phyloP scores from a whole-genome alignment of 371 early-diverging fungal species.

The Mucor plumbeus region DNA sequence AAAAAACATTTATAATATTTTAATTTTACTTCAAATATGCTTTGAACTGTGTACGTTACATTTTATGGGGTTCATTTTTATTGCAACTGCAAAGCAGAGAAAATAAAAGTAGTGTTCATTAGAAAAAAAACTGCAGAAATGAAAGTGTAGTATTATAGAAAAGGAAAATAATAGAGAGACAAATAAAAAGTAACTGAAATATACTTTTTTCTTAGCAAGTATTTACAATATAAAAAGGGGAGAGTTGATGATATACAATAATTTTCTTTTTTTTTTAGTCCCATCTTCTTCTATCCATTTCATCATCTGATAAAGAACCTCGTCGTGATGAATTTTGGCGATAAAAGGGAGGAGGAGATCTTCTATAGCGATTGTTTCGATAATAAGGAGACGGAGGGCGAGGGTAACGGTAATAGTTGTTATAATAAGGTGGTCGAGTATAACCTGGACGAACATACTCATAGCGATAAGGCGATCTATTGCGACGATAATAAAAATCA shows the following conservation, averaged over 20 bases:
- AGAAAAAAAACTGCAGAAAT: too few species aligned
- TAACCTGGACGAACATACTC: slow-evolving; percentile 22
- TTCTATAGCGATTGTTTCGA: slow-evolving; percentile 6
- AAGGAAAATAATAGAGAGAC: too few species aligned
- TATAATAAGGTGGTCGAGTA: slow-evolving; percentile 15
- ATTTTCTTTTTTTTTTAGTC: slow-evolving; percentile 7
- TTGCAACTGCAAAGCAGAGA: too few species aligned
- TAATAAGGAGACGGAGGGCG: slow-evolving; percentile 18
- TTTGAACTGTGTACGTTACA: too few species aligned
- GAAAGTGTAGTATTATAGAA: too few species aligned
- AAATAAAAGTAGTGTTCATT: too few species aligned
- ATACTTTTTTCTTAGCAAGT: background rate
- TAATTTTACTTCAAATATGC: too few species aligned
- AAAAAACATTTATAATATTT: too few species aligned
- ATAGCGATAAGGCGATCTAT: slow-evolving; percentile 2
- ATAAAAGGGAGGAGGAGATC: slow-evolving; percentile 18
- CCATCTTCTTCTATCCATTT: slow-evolving; percentile 27
- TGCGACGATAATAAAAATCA: slow-evolving; percentile 11
- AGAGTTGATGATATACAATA: slow-evolving; percentile 1
- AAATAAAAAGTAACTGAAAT: too few species aligned
- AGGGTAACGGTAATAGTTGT: slow-evolving; percentile 12
- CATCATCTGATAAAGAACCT: slow-evolving; percentile 26
- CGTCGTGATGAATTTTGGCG: slow-evolving; percentile 17
- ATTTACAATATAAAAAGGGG: background rate
- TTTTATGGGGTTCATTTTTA: background rate